Percentiles rank a stretch among this genome's conserved stretches.
These are phyloP conservation scores for Diphasiastrum complanatum DNA, from an alignment of 83 land plant genomes.

Conservation along the genomic window DNA sequence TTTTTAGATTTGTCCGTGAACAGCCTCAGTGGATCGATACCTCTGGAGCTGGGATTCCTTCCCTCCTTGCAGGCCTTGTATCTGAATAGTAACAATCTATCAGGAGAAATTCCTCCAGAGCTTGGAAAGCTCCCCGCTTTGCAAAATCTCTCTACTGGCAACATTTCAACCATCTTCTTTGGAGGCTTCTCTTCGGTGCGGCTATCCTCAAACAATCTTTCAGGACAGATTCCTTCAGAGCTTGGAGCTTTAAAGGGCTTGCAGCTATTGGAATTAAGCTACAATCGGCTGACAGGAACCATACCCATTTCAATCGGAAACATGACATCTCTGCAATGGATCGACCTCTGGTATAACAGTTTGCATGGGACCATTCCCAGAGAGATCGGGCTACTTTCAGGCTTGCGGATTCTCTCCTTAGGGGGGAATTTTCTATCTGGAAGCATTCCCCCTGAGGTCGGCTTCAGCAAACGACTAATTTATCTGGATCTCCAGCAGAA, in stretches of 20 bases:
- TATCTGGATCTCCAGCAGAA: no score
- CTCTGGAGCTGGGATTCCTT: constrained; percentile 6
- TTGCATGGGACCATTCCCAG: constrained; percentile 8
- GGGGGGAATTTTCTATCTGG: neutral
- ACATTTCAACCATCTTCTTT: no score
- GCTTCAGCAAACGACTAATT: no score
- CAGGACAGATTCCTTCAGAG: constrained; percentile 35
- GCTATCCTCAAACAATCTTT: constrained; percentile 25
- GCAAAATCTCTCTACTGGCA: no score
- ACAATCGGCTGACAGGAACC: constrained; percentile 27
- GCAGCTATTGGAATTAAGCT: constrained; percentile 4
- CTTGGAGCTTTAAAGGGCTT: constrained; percentile 18
- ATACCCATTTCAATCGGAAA: constrained; percentile 24
- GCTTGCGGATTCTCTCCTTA: neutral
- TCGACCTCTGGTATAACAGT: neutral
- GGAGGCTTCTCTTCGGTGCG: no score
- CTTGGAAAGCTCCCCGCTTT: no score
- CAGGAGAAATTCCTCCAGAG: no score
- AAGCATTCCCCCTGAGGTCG: constrained; percentile 4
- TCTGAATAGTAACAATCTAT: no score
- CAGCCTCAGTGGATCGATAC: no score
- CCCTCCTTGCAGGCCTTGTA: constrained; percentile 19
- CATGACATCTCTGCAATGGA: neutral
- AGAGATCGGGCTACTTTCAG: neutral
- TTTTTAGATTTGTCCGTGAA: no score